Conservation (phyloP, 225 moss, liverwort and hornwort species). For the Takakia lepidozioides region DNA sequence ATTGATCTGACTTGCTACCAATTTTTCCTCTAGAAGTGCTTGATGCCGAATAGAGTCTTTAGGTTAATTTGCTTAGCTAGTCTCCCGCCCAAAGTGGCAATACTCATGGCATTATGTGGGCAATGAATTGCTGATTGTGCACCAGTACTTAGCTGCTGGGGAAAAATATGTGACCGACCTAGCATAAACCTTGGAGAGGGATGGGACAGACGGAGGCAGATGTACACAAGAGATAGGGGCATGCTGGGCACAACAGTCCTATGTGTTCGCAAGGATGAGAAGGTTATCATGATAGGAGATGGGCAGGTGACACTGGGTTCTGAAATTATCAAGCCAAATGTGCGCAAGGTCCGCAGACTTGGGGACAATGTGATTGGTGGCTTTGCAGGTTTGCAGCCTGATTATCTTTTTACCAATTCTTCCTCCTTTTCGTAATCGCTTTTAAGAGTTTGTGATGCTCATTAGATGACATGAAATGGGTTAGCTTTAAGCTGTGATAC, state of each 20-base stretch:
- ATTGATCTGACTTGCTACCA: too few species aligned
- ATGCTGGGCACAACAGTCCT: conserved; percentile 89
- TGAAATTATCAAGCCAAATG: conserved; percentile 93
- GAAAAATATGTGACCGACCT: background rate
- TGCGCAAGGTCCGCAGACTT: conserved; percentile 85
- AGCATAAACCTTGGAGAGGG: conserved; percentile 3
- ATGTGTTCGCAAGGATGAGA: conserved; percentile 74
- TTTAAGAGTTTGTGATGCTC: too few species aligned
- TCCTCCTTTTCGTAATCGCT: too few species aligned
- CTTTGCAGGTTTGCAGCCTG: conserved; percentile 60
- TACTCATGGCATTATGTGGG: background rate
- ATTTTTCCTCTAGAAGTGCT: too few species aligned
- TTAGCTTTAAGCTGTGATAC: too few species aligned
- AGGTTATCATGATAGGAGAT: conserved; percentile 85
- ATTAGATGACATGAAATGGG: too few species aligned
- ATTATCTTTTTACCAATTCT: too few species aligned
- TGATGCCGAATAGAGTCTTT: background rate
- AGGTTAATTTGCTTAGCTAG: background rate
- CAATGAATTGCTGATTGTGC: too few species aligned
- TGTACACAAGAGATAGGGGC: conserved; percentile 47
- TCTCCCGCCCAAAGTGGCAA: background rate
- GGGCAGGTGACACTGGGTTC: conserved; percentile 84
- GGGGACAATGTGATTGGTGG: conserved; percentile 83
- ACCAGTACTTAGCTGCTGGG: background rate
- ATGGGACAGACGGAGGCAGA: conserved; percentile 22